These are phyloP conservation scores for Spongospora subterranea DNA, from an alignment of 208 protist genomes.

Conservation along the genomic window DNA sequence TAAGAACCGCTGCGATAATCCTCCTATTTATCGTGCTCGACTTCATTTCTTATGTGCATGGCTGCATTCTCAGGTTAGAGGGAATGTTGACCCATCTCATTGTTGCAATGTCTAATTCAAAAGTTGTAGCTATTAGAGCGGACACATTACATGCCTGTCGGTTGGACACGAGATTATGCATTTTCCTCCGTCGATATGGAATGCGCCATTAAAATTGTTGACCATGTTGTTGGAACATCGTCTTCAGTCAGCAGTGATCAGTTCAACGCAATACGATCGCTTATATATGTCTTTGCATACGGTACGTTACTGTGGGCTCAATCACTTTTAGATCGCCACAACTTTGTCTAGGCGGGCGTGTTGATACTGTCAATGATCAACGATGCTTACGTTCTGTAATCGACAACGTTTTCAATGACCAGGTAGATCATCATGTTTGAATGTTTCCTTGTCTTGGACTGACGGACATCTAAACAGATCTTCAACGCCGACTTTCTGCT, in stretches of 20 bases:
- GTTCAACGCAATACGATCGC: not conserved
- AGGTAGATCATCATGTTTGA: not conserved
- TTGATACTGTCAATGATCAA: not conserved
- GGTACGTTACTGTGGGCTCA: not conserved
- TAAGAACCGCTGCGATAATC: not conserved
- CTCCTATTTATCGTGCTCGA: conserved; percentile 76
- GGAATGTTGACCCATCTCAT: conserved; percentile 90
- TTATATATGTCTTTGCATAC: not conserved
- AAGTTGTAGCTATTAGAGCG: conserved; percentile 59
- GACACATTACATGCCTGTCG: conserved; percentile 72
- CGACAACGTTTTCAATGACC: not conserved
- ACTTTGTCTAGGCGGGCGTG: not conserved
- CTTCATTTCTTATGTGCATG: conserved; percentile 95
- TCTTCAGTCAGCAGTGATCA: not conserved
- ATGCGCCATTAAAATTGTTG: conserved; percentile 86
- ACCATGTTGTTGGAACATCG: conserved; percentile 62
- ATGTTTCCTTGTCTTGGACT: not conserved
- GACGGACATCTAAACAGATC: not conserved
- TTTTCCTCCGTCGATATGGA: conserved; percentile 95
- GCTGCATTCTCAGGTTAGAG: conserved; percentile 93
- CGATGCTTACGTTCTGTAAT: not conserved
- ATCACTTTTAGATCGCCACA: not conserved
- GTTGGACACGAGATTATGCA: conserved; percentile 97
- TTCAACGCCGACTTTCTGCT: not conserved
- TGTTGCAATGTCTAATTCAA: conserved; percentile 53